Percentiles rank a stretch among this genome's conserved stretches.
Conservation (phyloP, 371 early-diverging fungal species). For the Rhizopus stolonifer region DNA sequence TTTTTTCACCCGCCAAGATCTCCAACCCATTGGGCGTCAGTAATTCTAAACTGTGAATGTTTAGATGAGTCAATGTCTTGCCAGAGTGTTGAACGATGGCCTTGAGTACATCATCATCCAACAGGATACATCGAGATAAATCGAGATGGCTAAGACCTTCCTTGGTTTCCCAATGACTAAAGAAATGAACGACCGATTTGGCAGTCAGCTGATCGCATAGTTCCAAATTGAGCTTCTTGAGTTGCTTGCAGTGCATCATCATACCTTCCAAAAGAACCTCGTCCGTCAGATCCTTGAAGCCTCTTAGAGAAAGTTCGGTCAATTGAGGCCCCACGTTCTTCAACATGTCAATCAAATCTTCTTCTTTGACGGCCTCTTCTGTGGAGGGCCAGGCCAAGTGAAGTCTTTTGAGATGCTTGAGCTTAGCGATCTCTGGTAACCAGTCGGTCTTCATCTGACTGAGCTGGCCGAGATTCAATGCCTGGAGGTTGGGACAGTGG, state of each 20-base stretch:
- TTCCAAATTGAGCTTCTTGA: constrained; percentile 56
- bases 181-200: constrained; percentile 56
- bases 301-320: constrained; percentile 55
- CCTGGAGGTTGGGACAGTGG: constrained; percentile 54
- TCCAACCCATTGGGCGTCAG: constrained; percentile 59
- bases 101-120: constrained; percentile 60
- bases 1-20: constrained; percentile 31
- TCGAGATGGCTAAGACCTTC: constrained; percentile 53
- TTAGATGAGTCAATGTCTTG: constrained; percentile 49
- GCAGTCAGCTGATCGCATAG: constrained; percentile 61
- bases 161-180: constrained; percentile 49
- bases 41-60: constrained; percentile 74
- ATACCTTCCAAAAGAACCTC: constrained; percentile 57
- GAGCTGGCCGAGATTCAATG: constrained; percentile 60
- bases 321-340: constrained; percentile 27
- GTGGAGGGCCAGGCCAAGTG: constrained; percentile 51
- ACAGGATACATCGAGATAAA: constrained; percentile 50
- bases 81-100: constrained; percentile 65
- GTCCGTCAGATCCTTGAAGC: constrained; percentile 54
- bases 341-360: constrained; percentile 11
- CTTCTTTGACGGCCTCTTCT: neutral
- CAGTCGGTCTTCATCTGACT: constrained; percentile 51
- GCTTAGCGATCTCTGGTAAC: constrained; percentile 35
- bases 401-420: constrained; percentile 42
- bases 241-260: constrained; percentile 45